Base-by-base conservation (phyloP, 257 asterid genomes). In the Salvia rosmarinus region DNA sequence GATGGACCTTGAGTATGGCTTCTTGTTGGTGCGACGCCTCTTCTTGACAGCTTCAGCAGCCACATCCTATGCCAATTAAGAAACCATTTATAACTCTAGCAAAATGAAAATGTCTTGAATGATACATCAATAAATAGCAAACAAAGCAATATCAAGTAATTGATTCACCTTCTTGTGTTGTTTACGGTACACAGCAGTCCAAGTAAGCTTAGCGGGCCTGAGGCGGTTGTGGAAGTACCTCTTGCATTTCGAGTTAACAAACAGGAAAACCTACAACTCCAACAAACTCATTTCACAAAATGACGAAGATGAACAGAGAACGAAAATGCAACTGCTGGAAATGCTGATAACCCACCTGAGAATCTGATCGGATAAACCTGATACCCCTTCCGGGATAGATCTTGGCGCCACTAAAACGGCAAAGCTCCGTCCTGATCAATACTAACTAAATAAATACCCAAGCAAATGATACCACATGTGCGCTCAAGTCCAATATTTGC, bases 131-230 rank as follows among this genome's bases (percentile, higher is more conserved):
- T n/a, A n/a, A n/a, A n/a, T n/a, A n/a, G n/a, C n/a, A n/a, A n/a
- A n/a, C n/a, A n/a, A n/a, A n/a, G n/a, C n/a, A n/a, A n/a, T n/a
- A n/a, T 17, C 8, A 23, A 51, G 8, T 5, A 34, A n/a, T n/a
- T n/a, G n/a, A 4, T 10, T 17, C 51, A 86, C 96, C 92, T 91
- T 91, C 89, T 89, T 91, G 70, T 91, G 95, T 20, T 91, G 97
- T 52, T 91, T 91, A 23, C 97, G 77, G 75, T 90, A 90, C 87
- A 89, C 73, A 4, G 97, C 96, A n/a, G 97, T 90, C 97, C 97
- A 90, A 0, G 85, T 78, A 76, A 91, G 97, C 60, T 91, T 91
- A 0, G 97, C 90, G 3, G 97, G 97, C 86, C 91, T 91, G 82
- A 89, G 78, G 14, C 88, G 87, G 40, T 91, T 91, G 82, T 91